Percentiles rank a stretch among this genome's conserved stretches.
Evolutionary conservation across 148 eudicot genomes (phyloP).

Genomic region (Nepenthes gracilis): DNA sequence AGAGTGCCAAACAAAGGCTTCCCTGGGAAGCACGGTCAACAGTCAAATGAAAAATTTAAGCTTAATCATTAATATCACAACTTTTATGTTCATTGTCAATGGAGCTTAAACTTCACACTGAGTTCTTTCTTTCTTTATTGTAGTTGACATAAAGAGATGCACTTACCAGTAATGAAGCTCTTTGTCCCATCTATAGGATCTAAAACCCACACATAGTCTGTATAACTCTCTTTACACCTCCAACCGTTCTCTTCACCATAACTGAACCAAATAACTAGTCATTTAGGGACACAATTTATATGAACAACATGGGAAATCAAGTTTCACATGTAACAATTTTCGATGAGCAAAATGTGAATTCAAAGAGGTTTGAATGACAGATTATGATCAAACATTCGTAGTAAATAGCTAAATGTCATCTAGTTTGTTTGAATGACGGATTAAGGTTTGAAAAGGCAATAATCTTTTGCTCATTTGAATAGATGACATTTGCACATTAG

Average conservation of each 20-base stretch:
- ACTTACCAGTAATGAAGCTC: constrained; percentile 89
- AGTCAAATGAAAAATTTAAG: neutral
- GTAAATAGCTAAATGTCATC: neutral
- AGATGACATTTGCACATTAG: no score
- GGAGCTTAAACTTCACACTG: neutral
- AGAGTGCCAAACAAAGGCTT: constrained; percentile 95
- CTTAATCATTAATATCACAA: neutral
- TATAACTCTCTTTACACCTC: constrained; percentile 66
- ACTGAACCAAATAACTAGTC: constrained; percentile 28
- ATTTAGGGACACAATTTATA: neutral
- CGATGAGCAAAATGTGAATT: no score
- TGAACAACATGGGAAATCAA: neutral
- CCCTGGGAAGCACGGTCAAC: constrained; percentile 29
- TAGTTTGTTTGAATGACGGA: neutral
- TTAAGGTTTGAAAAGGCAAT: no score
- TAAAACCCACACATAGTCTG: constrained; percentile 94
- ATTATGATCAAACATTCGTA: neutral
- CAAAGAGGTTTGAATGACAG: no score
- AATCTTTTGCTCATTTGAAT: no score
- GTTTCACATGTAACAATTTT: no score
- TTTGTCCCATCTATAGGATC: constrained; percentile 99
- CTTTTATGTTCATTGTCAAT: neutral
- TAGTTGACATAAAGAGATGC: neutral
- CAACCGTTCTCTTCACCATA: constrained; percentile 98
- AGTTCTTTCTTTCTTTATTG: neutral